Evolutionary conservation across 768 basidiomycete genomes (phyloP).

Genomic region (Saitozyma podzolica): DNA sequence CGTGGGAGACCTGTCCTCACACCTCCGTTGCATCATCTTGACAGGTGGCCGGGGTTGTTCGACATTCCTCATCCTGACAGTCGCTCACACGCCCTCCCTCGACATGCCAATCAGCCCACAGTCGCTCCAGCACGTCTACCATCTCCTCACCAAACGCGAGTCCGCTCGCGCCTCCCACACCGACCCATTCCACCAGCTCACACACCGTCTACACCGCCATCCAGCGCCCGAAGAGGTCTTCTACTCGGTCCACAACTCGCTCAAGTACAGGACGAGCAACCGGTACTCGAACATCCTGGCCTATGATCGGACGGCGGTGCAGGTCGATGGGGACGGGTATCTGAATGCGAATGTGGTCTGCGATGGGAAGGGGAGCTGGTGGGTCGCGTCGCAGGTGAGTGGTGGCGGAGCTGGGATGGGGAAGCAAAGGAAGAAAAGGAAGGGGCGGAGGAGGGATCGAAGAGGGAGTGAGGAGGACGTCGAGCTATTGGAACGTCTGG

Average conservation of each 20-base stretch:
- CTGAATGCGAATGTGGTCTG: constrained; percentile 51
- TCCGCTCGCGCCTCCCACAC: background rate
- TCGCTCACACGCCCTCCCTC: too few species aligned
- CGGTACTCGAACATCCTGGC: constrained; percentile 48
- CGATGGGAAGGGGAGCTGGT: constrained; percentile 43
- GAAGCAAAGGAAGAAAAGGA: background rate
- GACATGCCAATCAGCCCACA: too few species aligned
- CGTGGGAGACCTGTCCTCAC: too few species aligned
- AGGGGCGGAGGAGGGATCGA: background rate
- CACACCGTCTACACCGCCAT: background rate
- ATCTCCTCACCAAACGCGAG: constrained; percentile 10
- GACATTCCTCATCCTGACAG: too few species aligned
- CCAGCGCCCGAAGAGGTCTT: constrained; percentile 16
- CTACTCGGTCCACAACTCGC: constrained; percentile 38
- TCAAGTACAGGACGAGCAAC: constrained; percentile 25
- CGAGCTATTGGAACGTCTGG: too few species aligned
- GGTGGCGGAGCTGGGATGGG: background rate
- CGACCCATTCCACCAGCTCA: background rate
- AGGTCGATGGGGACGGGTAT: constrained; percentile 35
- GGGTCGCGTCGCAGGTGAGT: constrained; percentile 51
- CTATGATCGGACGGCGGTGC: constrained; percentile 49
- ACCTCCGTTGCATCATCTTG: too few species aligned
- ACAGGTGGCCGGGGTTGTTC: too few species aligned
- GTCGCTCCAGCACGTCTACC: too few species aligned
- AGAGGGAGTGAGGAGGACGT: background rate